Evolutionary conservation across 441 rosid genomes (phyloP), one percentile per base, ranked within the genome.

Genomic region (Aquilaria agallochum): DNA sequence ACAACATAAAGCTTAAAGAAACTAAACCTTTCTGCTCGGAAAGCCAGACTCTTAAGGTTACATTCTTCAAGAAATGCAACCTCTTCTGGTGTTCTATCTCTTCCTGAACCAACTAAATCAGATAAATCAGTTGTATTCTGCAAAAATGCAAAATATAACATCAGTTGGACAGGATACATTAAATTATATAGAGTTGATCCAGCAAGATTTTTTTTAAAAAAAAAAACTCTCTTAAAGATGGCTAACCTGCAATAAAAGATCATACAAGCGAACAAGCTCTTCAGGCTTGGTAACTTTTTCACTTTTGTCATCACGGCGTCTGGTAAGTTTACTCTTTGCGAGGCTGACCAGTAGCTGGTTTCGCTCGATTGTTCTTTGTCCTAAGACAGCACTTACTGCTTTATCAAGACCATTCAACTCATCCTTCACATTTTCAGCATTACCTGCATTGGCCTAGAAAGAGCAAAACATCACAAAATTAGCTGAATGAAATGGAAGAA

Each of bases 121-220:
- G 94, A 90, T 62, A 95, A 93, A 83, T 92, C 98, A 73, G 89
- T 76, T 27, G 87, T 85, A 80, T 92, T 95, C 97, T 95, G 95
- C 72, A 59, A 78, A 47, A 70, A 53, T 95, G 95, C 72, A 59
- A 79, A 47, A 72, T 55, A 20, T 36, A 74, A 53, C 65, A 75
- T 46, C 57, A 48, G 53, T 48, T 36, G 50, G 50, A 58, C 15
- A 63, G 53, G 27, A 40, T 20, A 20, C 27, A 20, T 20, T 20
- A 73, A 78, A 66, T 49, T 65, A 11, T 31, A 14, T 42, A 50
- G 15, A 45, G 61, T 36, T 36, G 42, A 4, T 20, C 27, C 46
- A 70, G 58, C 66, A 65, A 62, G 12, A 27, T 1, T 56, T 36
- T 14, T 68, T 44, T 11, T 50, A 54, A 51, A 69, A 65, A 57